These are phyloP conservation scores for Boletus rubescentipes DNA, from an alignment of 768 basidiomycete genomes.

Conservation along the genomic window DNA sequence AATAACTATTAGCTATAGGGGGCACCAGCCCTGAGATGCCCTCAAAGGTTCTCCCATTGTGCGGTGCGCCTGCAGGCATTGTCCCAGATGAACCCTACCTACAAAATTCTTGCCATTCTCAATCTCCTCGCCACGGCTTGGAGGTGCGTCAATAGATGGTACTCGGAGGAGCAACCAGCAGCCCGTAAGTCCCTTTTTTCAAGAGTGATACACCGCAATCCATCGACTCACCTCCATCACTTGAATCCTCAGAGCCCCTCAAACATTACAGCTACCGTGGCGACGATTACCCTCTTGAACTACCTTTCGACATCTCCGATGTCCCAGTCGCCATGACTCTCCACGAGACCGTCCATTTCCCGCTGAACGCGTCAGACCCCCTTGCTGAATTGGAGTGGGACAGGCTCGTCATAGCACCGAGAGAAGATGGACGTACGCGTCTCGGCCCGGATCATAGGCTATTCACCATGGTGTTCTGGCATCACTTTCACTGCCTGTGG, in stretches of 20 bases:
- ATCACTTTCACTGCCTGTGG: slow-evolving; percentile 16
- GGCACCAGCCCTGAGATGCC: too few species aligned
- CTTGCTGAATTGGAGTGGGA: background rate
- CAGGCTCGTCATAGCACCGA: background rate
- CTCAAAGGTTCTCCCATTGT: too few species aligned
- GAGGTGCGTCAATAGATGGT: background rate
- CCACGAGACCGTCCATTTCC: background rate
- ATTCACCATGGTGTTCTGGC: slow-evolving; percentile 11
- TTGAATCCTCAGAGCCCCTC: too few species aligned
- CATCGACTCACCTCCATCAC: too few species aligned
- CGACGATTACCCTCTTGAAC: too few species aligned
- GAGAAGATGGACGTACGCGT: background rate
- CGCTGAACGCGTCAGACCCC: background rate
- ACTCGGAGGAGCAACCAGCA: background rate
- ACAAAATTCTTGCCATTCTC: background rate
- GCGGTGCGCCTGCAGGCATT: too few species aligned
- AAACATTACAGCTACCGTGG: too few species aligned
- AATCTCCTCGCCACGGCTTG: background rate
- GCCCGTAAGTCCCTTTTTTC: too few species aligned
- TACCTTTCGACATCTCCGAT: too few species aligned
- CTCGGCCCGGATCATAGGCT: slow-evolving; percentile 7
- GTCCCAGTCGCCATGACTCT: too few species aligned
- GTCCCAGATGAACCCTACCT: background rate
- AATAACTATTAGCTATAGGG: too few species aligned
- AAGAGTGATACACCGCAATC: too few species aligned